These are phyloP conservation scores for Teratosphaeria pseudoeucalypti DNA, from an alignment of 2,329 filamentous ascomycete genomes.

Conservation along the genomic window DNA sequence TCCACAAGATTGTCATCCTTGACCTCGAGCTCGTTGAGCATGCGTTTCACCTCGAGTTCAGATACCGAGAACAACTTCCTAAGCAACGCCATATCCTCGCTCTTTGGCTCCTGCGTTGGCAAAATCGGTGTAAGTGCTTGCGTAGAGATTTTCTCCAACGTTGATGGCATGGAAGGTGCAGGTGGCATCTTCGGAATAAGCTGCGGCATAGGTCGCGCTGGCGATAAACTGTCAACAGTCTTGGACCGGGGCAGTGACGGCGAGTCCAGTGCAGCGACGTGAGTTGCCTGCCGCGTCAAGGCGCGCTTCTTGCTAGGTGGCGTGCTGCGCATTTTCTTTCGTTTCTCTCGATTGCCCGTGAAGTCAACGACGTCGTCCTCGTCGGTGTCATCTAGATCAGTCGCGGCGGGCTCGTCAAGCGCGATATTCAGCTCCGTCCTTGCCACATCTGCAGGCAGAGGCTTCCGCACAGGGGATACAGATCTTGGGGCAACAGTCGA, in stretches of 20 bases:
- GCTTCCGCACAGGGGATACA: neutral
- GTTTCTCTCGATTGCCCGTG: conserved; percentile 2
- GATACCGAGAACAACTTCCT: conserved; percentile 13
- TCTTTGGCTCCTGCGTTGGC: conserved; percentile 5
- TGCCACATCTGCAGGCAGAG: neutral
- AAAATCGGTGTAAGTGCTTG: conserved; percentile 6
- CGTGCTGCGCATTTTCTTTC: neutral
- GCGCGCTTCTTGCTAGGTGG: conserved; percentile 5
- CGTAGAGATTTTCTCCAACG: neutral
- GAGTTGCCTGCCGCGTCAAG: conserved; percentile 2
- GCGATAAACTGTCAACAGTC: neutral
- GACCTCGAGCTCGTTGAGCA: conserved; percentile 7
- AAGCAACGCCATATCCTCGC: conserved; percentile 5
- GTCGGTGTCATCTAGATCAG: conserved; percentile 17
- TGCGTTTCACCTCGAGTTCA: conserved; percentile 8
- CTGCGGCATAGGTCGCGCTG: neutral
- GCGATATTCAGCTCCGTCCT: neutral
- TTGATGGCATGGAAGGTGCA: neutral
- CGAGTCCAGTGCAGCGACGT: neutral
- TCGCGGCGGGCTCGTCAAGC: conserved; percentile 2
- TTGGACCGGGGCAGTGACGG: neutral
- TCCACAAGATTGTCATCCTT: conserved; percentile 11
- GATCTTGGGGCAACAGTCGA: conserved; percentile 30
- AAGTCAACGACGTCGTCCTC: conserved; percentile 21
- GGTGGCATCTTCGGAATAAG: neutral